These are phyloP conservation scores for Bipolaris zeicola DNA, from an alignment of 2,329 filamentous ascomycete species.

Conservation along the genomic window DNA sequence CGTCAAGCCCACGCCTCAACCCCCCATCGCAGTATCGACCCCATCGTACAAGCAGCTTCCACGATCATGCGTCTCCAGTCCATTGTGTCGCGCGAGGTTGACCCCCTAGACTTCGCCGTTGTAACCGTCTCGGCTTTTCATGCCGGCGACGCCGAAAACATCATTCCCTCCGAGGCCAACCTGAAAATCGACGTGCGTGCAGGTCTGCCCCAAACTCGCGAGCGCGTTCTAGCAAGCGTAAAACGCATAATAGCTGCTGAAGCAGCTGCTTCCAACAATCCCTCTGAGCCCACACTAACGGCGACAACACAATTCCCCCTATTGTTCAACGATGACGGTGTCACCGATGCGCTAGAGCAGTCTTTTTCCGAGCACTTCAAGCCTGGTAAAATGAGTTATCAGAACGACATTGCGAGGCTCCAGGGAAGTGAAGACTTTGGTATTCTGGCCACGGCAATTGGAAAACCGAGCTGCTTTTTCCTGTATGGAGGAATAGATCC, in stretches of 20 bases:
- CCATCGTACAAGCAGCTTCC: constrained; percentile 62
- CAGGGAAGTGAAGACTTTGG: constrained; percentile 64
- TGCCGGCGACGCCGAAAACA: constrained; percentile 65
- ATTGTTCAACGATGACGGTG: constrained; percentile 57
- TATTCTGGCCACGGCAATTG: constrained; percentile 58
- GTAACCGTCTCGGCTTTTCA: constrained; percentile 65
- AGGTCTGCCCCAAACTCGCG: constrained; percentile 53
- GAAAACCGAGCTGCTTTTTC: constrained; percentile 61
- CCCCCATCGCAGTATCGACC: constrained; percentile 63
- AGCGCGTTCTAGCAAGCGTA: constrained; percentile 55
- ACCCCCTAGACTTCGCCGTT: constrained; percentile 61
- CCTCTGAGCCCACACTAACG: constrained; percentile 52
- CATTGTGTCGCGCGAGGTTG: constrained; percentile 62
- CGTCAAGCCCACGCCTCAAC: constrained; percentile 63
- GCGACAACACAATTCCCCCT: constrained; percentile 53
- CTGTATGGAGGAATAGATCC: constrained; percentile 61
- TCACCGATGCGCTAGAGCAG: constrained; percentile 51
- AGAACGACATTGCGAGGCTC: constrained; percentile 50
- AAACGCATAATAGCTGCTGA: constrained; percentile 63
- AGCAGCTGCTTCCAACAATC: constrained; percentile 55
- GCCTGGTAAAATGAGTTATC: constrained; percentile 34
- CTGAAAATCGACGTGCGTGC: constrained; percentile 62
- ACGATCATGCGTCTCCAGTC: constrained; percentile 64
- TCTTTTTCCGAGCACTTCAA: constrained; percentile 56
- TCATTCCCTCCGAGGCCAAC: constrained; percentile 62